Evolutionary conservation across 1,139 yeast genomes (phyloP), one percentile per base, ranked within the genome.

Genomic region (Geotrichum citri-aurantii): DNA sequence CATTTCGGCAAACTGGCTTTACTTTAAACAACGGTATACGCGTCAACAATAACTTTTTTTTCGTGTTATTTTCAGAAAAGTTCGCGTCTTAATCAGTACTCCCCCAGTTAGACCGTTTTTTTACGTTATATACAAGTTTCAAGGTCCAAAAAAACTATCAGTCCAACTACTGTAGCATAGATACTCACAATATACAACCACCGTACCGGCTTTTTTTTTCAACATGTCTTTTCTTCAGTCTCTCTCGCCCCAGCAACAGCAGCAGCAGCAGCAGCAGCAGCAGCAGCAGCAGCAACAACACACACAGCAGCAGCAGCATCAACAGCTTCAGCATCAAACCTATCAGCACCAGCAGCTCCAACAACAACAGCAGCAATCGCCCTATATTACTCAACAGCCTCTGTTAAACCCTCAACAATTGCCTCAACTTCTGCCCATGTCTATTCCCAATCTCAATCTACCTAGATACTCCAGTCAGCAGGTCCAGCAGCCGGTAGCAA

Each of bases 391-490:
- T 31, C 40, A 31, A 31, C 40, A 31, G 10, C 40, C 40, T 31
- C 40, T 31, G 5, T 31, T 31, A 31, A 31, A 31, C 40, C 40
- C 40, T 31, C 40, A 31, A 14, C 40, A 31, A 31, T 31, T 31
- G n/a, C 40, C 40, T 14, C 40, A 31, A 31, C 40, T 31, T 14
- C 40, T 31, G 4, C 40, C 40, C 40, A 31, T 31, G 29, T 49
- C 42, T 10, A 44, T 27, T 37, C 17, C 23, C 46, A 53, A 31
- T 27, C 29, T 23, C 31, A 53, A 52, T 24, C 48, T 51, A 21
- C 55, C 55, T 2, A 40, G 50, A n/a, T 53, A 53, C 24, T 26
- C 55, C 24, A 14, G 23, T 11, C 19, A 37, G 10, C 56, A 47
- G 24, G 40, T 4, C n/a, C 40, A 31, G 40, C 40, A 31, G 40